These are phyloP conservation scores for Agaricus blazei DNA, from an alignment of 768 basidiomycete species.

Conservation along the genomic window DNA sequence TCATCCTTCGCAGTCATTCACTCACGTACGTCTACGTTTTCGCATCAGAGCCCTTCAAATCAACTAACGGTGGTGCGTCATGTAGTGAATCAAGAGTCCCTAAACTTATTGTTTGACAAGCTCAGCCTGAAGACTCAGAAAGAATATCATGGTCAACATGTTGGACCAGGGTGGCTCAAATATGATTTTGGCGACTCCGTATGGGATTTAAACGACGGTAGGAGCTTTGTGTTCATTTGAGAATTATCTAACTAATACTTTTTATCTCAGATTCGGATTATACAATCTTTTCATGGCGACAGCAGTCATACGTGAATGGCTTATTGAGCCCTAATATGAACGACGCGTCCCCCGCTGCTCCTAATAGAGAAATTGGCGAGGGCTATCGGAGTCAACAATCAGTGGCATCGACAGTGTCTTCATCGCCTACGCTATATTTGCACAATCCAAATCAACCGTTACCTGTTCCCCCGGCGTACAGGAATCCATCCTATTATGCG, in stretches of 20 bases:
- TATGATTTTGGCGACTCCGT: constrained; percentile 76
- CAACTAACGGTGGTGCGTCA: constrained; percentile 4
- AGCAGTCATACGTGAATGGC: constrained; percentile 25
- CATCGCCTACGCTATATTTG: constrained; percentile 55
- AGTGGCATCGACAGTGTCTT: constrained; percentile 9
- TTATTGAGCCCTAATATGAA: constrained; percentile 5
- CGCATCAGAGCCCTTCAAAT: constrained; percentile 5
- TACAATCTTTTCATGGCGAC: constrained; percentile 78
- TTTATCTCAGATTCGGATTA: constrained; percentile 68
- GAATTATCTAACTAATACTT: not conserved
- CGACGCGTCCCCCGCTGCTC: not conserved
- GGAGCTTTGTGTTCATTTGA: constrained; percentile 13
- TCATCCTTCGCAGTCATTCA: constrained; percentile 74
- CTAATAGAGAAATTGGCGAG: constrained; percentile 1
- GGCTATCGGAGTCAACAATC: constrained; percentile 7
- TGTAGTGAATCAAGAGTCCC: constrained; percentile 64
- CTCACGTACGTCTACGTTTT: constrained; percentile 48
- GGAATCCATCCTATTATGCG: constrained; percentile 67
- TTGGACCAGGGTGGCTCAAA: constrained; percentile 80
- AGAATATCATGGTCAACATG: constrained; percentile 53
- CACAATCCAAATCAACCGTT: constrained; percentile 56
- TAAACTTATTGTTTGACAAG: constrained; percentile 62
- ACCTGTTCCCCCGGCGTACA: constrained; percentile 57
- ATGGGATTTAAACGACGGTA: constrained; percentile 91
- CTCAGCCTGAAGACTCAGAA: constrained; percentile 61